phyloP scores from a whole-genome alignment of 108 stramenopile genomes.

The Asterionellopsis glacialis region DNA sequence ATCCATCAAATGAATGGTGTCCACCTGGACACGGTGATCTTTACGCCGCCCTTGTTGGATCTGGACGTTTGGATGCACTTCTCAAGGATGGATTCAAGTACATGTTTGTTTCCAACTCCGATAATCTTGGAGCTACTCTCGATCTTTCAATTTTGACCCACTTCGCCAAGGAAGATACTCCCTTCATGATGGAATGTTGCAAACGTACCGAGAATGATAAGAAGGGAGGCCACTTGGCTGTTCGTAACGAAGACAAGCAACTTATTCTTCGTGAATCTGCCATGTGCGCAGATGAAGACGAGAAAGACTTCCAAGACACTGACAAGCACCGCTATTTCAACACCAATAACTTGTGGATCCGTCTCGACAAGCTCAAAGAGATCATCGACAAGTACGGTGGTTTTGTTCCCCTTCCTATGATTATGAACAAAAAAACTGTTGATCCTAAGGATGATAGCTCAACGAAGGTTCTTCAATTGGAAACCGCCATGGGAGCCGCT shows the following conservation, averaged over 20 bases:
- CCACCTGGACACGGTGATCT: slow-evolving; percentile 99
- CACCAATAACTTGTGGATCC: slow-evolving; percentile 99
- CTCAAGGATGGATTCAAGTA: slow-evolving; percentile 95
- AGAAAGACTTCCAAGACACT: slow-evolving; percentile 93
- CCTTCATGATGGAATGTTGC: slow-evolving; percentile 99
- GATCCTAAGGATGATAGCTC: slow-evolving; percentile 96
- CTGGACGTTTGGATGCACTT: slow-evolving; percentile 90
- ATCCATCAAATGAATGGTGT: slow-evolving; percentile 97
- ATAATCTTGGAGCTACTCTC: slow-evolving; percentile 98
- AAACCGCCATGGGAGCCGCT: slow-evolving; percentile 99
- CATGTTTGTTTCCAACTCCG: slow-evolving; percentile 99
- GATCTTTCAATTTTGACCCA: slow-evolving; percentile 93
- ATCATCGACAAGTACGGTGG: slow-evolving; percentile 89
- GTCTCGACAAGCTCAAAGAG: slow-evolving; percentile 93
- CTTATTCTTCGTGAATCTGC: slow-evolving; percentile 97
- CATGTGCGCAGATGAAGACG: slow-evolving; percentile 96
- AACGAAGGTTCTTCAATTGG: slow-evolving; percentile 92
- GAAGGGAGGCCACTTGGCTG: slow-evolving; percentile 98
- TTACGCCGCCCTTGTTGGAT: slow-evolving; percentile 96
- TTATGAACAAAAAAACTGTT: slow-evolving; percentile 97
- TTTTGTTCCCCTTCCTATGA: slow-evolving; percentile 97
- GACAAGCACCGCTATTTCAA: slow-evolving; percentile 97
- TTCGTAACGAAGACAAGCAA: slow-evolving; percentile 83
- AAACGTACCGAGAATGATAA: slow-evolving; percentile 96
- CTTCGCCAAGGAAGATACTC: slow-evolving; percentile 85